Evolutionary conservation across 768 basidiomycete genomes (phyloP).

Genomic region (Serendipita sp.): DNA sequence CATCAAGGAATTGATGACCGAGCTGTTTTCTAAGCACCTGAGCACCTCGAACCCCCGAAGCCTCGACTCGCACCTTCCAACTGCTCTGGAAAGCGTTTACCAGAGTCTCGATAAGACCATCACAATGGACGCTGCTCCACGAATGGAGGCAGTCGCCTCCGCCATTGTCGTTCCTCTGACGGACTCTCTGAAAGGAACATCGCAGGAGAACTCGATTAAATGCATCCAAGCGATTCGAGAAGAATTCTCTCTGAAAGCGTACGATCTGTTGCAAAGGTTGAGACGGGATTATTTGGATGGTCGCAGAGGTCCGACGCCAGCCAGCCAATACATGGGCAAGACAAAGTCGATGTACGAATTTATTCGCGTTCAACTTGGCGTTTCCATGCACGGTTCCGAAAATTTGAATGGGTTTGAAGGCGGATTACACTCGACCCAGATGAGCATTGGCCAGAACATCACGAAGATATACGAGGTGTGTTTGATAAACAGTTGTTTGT

Average conservation of each 20-base stretch:
- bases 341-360: conserved; percentile 65
- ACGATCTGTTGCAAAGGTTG: conserved; percentile 30
- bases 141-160: conserved; percentile 57
- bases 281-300: conserved; percentile 43
- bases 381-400: conserved; percentile 64
- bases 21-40: conserved; percentile 34
- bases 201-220: conserved; percentile 10
- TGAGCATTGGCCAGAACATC: conserved; percentile 52
- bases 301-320: conserved; percentile 44
- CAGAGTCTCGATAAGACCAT: conserved; percentile 46
- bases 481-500: background rate
- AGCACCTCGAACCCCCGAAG: conserved; percentile 12
- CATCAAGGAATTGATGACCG: conserved; percentile 29
- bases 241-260: conserved; percentile 31
- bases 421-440: conserved; percentile 21
- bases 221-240: conserved; percentile 38
- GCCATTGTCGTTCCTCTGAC: conserved; percentile 45
- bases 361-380: conserved; percentile 51
- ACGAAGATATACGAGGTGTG: conserved; percentile 57
- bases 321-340: conserved; percentile 45
- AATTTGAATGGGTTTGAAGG: conserved; percentile 28
- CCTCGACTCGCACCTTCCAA: conserved; percentile 18
- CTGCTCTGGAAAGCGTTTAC: conserved; percentile 28
- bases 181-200: conserved; percentile 28
- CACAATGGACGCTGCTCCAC: conserved; percentile 48